Evolutionary conservation across 495 filamentous ascomycete species (phyloP).

Genomic region (Neurospora sp.): DNA sequence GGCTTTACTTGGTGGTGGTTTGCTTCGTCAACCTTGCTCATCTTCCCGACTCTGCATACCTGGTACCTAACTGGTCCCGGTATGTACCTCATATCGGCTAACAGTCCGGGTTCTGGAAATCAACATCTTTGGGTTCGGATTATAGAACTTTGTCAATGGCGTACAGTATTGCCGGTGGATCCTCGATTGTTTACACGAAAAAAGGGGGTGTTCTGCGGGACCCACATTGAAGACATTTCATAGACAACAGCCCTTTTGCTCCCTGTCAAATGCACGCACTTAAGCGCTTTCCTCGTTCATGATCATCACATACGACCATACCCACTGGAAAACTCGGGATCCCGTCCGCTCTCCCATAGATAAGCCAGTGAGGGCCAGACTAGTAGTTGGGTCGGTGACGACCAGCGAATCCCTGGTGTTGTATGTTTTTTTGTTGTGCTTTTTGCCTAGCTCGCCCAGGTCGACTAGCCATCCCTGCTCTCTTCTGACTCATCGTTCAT

Average conservation of each 20-base stretch:
- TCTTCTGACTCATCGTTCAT: not conserved
- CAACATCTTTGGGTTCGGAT: not conserved
- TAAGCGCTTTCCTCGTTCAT: not conserved
- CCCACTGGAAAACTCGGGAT: slow-evolving; percentile 31
- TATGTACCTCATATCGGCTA: not conserved
- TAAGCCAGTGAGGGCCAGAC: slow-evolving; percentile 20
- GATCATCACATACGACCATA: not conserved
- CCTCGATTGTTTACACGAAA: not conserved
- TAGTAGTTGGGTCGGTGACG: slow-evolving; percentile 27
- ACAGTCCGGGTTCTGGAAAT: not conserved
- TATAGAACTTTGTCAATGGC: not conserved
- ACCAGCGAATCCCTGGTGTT: slow-evolving; percentile 23
- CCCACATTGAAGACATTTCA: not conserved
- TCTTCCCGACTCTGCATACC: not conserved
- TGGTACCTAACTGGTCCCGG: not conserved
- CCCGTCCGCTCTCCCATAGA: slow-evolving; percentile 44
- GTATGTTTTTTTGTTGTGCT: slow-evolving; percentile 17
- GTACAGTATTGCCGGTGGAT: not conserved
- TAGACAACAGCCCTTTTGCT: not conserved
- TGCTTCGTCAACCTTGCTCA: not conserved
- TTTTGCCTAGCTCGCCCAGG: not conserved
- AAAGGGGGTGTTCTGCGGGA: not conserved
- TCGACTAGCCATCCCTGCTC: not conserved
- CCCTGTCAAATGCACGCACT: not conserved
- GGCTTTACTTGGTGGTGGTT: not conserved